Evolutionary conservation across 768 basidiomycete genomes (phyloP).

Genomic region (Lactarius indigo): DNA sequence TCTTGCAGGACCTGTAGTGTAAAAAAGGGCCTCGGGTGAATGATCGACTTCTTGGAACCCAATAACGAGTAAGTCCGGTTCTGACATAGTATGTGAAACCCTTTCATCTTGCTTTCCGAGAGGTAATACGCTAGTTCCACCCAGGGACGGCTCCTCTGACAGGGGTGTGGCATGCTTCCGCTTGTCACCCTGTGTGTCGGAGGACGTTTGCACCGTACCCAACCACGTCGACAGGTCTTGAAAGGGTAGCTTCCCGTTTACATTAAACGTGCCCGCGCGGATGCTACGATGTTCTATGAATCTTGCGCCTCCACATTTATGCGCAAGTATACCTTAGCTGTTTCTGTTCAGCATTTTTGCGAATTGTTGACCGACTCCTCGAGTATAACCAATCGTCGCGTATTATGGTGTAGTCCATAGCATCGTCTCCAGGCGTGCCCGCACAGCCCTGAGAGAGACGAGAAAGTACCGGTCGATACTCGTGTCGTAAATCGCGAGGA

Average conservation of each 20-base stretch:
- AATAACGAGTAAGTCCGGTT: conserved; percentile 69
- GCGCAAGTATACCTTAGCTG: conserved; percentile 25
- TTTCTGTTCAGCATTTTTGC: conserved; percentile 4
- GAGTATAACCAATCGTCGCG: conserved; percentile 59
- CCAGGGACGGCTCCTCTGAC: conserved; percentile 27
- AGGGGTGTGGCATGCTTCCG: conserved; percentile 27
- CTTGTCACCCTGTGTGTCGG: background rate
- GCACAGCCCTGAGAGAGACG: conserved; percentile 60
- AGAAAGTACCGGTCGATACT: conserved; percentile 44
- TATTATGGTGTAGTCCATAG: conserved; percentile 52
- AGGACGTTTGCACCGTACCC: conserved; percentile 28
- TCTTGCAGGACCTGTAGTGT: conserved; percentile 54
- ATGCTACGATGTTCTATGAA: conserved; percentile 40
- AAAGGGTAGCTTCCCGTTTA: conserved; percentile 72
- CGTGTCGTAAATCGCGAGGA: conserved; percentile 55
- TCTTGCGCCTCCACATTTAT: background rate
- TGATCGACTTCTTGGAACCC: conserved; percentile 81
- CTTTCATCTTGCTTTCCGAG: background rate
- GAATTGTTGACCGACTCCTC: conserved; percentile 20
- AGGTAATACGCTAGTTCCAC: conserved; percentile 10
- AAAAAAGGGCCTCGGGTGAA: conserved; percentile 74
- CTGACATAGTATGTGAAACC: conserved; percentile 26
- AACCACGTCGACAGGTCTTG: conserved; percentile 72
- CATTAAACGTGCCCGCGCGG: conserved; percentile 79
- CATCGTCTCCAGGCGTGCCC: conserved; percentile 60